Evolutionary conservation across 2,329 filamentous ascomycete genomes (phyloP).

Genomic region (Myrmaecium sp.): DNA sequence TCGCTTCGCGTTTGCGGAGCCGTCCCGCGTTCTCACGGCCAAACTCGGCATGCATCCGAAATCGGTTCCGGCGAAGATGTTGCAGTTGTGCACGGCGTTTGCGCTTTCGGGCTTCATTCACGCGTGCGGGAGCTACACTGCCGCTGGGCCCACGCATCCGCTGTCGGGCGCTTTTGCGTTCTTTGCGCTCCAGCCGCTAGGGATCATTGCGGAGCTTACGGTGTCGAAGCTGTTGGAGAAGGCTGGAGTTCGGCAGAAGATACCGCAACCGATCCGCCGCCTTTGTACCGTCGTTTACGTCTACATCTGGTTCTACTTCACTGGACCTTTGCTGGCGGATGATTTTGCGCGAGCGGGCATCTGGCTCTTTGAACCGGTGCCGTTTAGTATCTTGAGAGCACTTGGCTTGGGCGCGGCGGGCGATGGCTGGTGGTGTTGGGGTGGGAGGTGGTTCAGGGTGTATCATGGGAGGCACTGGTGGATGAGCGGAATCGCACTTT

Average conservation of each 20-base stretch:
- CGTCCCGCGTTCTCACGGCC: constrained; percentile 31
- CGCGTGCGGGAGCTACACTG: constrained; percentile 49
- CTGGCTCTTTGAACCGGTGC: constrained; percentile 72
- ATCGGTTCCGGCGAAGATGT: constrained; percentile 18
- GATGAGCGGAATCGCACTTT: constrained; percentile 35
- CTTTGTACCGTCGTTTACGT: constrained; percentile 45
- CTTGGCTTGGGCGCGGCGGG: constrained; percentile 45
- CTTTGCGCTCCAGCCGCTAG: constrained; percentile 54
- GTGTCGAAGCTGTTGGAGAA: constrained; percentile 19
- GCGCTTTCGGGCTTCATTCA: constrained; percentile 52
- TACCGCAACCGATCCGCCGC: constrained; percentile 33
- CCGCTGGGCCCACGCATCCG: constrained; percentile 43
- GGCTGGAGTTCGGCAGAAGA: constrained; percentile 14
- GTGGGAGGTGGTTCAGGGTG: constrained; percentile 37
- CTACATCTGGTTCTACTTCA: constrained; percentile 50
- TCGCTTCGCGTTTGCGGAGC: constrained; percentile 51
- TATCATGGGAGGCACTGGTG: constrained; percentile 48
- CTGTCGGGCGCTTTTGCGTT: constrained; percentile 41
- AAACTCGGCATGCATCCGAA: constrained; percentile 12
- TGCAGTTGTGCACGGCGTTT: constrained; percentile 41
- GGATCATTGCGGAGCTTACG: constrained; percentile 42
- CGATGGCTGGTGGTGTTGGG: constrained; percentile 54
- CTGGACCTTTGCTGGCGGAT: constrained; percentile 49
- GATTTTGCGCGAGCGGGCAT: constrained; percentile 59
- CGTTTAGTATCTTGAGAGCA: constrained; percentile 51